Percentiles rank a stretch among this genome's conserved stretches.
These are phyloP conservation scores for Fraxinus anomala DNA, from an alignment of 257 asterid species.

Conservation along the genomic window DNA sequence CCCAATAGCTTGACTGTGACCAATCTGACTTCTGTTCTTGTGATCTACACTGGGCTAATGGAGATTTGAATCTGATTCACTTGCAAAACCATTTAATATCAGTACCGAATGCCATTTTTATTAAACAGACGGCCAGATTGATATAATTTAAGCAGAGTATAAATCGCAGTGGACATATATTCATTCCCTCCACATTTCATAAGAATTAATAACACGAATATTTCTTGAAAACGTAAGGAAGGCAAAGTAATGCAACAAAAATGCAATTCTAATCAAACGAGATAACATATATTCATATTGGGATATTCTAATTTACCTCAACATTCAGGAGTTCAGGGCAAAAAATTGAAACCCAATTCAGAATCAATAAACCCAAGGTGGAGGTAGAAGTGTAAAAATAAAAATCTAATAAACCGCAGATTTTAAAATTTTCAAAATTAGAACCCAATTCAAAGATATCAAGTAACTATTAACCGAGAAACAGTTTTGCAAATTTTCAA, in stretches of 20 bases:
- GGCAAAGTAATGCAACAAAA: no score
- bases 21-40: no score
- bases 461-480: not conserved
- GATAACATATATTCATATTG: not conserved
- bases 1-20: no score
- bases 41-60: not conserved
- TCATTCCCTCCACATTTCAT: no score
- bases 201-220: no score
- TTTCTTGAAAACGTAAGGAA: no score
- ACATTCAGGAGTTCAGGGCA: not conserved
- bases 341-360: not conserved
- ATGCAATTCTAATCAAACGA: not conserved
- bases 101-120: not conserved
- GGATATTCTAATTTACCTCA: not conserved
- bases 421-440: not conserved
- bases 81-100: not conserved
- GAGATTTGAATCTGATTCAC: not conserved
- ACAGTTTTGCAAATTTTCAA: not conserved
- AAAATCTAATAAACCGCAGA: not conserved
- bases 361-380: not conserved
- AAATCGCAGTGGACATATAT: not conserved
- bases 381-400: not conserved
- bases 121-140: not conserved
- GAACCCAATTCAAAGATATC: not conserved
- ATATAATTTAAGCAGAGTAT: not conserved